Evolutionary conservation across 345 rosid species (phyloP).

Genomic region (Syzygium grande): DNA sequence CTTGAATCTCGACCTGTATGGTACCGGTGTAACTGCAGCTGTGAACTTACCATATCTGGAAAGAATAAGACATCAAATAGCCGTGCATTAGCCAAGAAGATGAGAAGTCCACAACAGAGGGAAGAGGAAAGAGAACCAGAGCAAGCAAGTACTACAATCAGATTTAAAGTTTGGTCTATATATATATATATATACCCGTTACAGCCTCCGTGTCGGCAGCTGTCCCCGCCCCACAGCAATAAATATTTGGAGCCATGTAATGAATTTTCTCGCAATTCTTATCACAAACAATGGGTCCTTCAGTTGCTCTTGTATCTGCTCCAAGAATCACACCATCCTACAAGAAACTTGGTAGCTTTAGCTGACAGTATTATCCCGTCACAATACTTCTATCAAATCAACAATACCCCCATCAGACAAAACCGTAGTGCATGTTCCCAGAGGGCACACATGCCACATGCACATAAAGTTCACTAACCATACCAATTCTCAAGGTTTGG

Average conservation of each 20-base stretch:
- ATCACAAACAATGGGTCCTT: conserved; percentile 96
- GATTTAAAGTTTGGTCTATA: not conserved
- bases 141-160: not conserved
- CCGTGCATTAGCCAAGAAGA: not conserved
- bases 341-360: not conserved
- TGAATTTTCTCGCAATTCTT: conserved; percentile 98
- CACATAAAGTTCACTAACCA: not conserved
- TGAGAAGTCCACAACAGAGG: not conserved
- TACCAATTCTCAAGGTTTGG: not conserved
- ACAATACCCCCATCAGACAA: not conserved
- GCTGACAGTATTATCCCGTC: not conserved
- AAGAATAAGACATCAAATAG: not conserved
- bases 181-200: conserved; percentile 49
- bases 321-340: conserved; percentile 96
- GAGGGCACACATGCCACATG: not conserved
- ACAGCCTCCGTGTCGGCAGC: conserved; percentile 99
- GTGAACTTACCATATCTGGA: conserved; percentile 18
- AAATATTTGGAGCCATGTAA: conserved; percentile 96
- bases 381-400: not conserved
- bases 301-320: conserved; percentile 58
- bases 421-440: not conserved
- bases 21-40: conserved; percentile 14
- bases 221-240: conserved; percentile 97
- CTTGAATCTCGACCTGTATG: conserved; percentile 14
- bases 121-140: not conserved